Conservation (phyloP, 257 asterid genomes). For the Mentha longifolia region DNA sequence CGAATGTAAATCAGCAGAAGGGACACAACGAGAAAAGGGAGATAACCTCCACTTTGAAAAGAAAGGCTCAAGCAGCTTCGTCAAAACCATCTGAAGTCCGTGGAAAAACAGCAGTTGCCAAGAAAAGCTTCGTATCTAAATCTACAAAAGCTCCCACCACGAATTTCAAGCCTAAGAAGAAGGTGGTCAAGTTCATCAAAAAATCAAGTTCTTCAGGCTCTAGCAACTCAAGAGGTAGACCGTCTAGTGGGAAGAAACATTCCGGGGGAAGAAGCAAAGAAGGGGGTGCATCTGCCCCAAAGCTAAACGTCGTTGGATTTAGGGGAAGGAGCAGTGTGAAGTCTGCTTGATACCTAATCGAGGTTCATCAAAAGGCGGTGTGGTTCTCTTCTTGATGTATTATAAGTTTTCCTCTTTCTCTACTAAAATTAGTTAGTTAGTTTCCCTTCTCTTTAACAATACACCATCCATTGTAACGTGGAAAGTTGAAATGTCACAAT, state of each 20-base stretch:
- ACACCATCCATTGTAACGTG: neutral
- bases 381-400: constrained; percentile 14
- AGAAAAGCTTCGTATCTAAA: constrained; percentile 46
- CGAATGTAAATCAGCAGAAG: constrained; percentile 72
- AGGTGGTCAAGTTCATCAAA: constrained; percentile 43
- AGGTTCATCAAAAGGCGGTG: constrained; percentile 2
- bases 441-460: constrained; percentile 12
- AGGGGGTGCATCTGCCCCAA: constrained; percentile 46
- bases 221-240: constrained; percentile 40
- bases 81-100: constrained; percentile 43
- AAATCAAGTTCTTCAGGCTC: constrained; percentile 43
- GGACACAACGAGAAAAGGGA: constrained; percentile 57
- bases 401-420: constrained; percentile 20
- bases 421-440: constrained; percentile 4
- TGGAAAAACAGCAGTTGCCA: constrained; percentile 41
- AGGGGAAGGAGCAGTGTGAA: constrained; percentile 81
- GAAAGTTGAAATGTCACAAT: constrained; percentile 12
- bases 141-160: constrained; percentile 46
- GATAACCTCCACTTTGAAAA: constrained; percentile 50
- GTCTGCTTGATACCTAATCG: constrained; percentile 40
- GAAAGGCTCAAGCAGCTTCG: constrained; percentile 42
- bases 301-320: constrained; percentile 89
- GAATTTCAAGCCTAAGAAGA: constrained; percentile 45
- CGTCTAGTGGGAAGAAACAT: constrained; percentile 48
- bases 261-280: constrained; percentile 40